Percentiles rank a stretch among this genome's conserved stretches.
phyloP scores from a whole-genome alignment of 768 basidiomycete genomes.

The Clathrus columnatus region DNA sequence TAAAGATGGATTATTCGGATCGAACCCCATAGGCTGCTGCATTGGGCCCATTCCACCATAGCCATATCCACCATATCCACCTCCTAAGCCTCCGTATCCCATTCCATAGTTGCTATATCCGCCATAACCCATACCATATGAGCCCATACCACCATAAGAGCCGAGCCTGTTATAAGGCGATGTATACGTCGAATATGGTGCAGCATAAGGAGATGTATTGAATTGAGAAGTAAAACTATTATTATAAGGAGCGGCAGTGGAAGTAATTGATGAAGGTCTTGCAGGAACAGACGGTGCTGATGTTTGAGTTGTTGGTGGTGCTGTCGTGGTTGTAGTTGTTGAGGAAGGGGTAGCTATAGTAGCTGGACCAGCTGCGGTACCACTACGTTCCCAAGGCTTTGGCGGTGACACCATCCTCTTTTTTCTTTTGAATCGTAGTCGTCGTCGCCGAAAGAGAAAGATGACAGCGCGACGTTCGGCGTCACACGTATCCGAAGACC shows the following conservation, averaged over 20 bases:
- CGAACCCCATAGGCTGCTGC: slow-evolving; percentile 28
- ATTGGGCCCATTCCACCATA: slow-evolving; percentile 34
- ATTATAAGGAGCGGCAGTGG: slow-evolving; percentile 24
- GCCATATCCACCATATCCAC: slow-evolving; percentile 26
- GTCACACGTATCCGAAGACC: no score
- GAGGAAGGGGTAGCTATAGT: slow-evolving; percentile 25
- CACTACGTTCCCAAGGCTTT: slow-evolving; percentile 79
- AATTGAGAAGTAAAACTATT: slow-evolving; percentile 12
- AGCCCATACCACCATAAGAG: slow-evolving; percentile 25
- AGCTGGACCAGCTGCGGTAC: no score
- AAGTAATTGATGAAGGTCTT: slow-evolving; percentile 45
- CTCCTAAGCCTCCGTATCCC: slow-evolving; percentile 40
- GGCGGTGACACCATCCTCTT: slow-evolving; percentile 69
- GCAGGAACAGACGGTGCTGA: slow-evolving; percentile 39
- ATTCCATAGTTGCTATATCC: slow-evolving; percentile 33
- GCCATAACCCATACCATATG: neutral
- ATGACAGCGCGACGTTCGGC: neutral
- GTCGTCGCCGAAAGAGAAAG: neutral
- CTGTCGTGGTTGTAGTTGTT: slow-evolving; percentile 3
- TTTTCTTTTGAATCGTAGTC: neutral
- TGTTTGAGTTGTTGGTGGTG: slow-evolving; percentile 23
- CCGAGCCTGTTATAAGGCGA: slow-evolving; percentile 36
- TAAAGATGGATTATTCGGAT: slow-evolving; percentile 53
- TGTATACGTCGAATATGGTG: slow-evolving; percentile 33
- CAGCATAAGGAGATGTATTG: slow-evolving; percentile 22